Percentiles rank a stretch among this genome's conserved stretches.
Conservation (phyloP, 2,329 filamentous ascomycete species). For the Chrysoporthe deuterocubensis region DNA sequence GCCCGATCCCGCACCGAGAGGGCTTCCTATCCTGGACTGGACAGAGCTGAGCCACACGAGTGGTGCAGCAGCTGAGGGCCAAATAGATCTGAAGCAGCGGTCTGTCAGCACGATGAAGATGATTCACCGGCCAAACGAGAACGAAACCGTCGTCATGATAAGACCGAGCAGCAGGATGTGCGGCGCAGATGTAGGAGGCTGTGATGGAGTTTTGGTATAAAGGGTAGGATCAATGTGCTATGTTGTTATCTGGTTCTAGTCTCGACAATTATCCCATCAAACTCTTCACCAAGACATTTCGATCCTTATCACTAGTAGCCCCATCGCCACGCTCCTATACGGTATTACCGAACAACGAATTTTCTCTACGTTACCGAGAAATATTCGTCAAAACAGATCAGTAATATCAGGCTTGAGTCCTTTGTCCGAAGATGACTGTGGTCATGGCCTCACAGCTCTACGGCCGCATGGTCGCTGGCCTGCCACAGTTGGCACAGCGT, state of each 20-base stretch:
- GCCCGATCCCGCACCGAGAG: conserved; percentile 18
- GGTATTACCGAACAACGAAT: neutral
- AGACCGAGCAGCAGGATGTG: neutral
- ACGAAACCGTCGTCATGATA: neutral
- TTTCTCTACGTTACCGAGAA: neutral
- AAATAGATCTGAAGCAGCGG: neutral
- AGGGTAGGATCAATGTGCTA: neutral
- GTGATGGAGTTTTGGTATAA: neutral
- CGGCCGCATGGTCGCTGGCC: conserved; percentile 15
- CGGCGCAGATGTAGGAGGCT: neutral
- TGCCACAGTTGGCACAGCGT: conserved; percentile 9
- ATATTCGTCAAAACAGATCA: neutral
- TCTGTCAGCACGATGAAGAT: neutral
- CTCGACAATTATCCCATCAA: neutral
- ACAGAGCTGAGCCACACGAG: conserved; percentile 10
- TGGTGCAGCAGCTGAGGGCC: neutral
- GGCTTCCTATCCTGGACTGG: conserved; percentile 5
- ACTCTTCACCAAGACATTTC: neutral
- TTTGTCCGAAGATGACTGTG: neutral
- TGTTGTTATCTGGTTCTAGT: neutral
- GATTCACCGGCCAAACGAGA: neutral
- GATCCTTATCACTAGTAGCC: neutral
- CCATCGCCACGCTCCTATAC: neutral
- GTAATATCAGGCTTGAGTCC: neutral
- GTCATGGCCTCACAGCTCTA: conserved; percentile 21